These are phyloP conservation scores for Biscogniauxia marginata DNA, from an alignment of 2,329 filamentous ascomycete genomes.

Conservation along the genomic window DNA sequence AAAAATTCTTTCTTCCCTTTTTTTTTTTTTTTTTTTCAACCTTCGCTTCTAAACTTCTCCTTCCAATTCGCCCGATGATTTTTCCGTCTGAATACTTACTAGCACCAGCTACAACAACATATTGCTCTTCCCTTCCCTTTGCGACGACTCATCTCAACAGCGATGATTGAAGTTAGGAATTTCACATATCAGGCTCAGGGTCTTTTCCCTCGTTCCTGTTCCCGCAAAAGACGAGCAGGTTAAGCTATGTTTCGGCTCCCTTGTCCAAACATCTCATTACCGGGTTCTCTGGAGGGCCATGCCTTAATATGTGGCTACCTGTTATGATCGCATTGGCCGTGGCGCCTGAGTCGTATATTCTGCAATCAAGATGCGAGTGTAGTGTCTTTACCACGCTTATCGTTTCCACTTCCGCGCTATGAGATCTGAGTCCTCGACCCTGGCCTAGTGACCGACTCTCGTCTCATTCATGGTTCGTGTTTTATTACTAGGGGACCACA, in stretches of 20 bases:
- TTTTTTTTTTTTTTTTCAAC: constrained; percentile 16
- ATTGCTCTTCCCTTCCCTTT: too few species aligned
- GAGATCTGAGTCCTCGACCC: neutral
- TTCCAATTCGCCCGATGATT: neutral
- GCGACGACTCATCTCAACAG: too few species aligned
- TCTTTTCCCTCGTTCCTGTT: too few species aligned
- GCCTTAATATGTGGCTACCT: neutral
- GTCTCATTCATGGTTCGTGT: neutral
- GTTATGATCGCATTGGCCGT: neutral
- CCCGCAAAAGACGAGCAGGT: too few species aligned
- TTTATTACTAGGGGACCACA: neutral
- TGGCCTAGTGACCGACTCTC: neutral
- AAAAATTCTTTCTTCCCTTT: neutral
- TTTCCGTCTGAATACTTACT: neutral
- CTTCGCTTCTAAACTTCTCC: constrained; percentile 1
- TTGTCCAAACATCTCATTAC: too few species aligned
- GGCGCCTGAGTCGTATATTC: neutral
- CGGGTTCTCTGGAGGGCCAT: too few species aligned
- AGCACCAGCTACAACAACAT: too few species aligned
- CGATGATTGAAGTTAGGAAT: too few species aligned
- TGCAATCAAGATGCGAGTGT: neutral
- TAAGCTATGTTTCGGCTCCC: too few species aligned
- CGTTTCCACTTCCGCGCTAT: neutral
- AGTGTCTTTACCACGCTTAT: neutral
- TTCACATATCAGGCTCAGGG: too few species aligned